Base-by-base conservation (phyloP, 805 yeast genomes). In the Zygotorulaspora danielsina region DNA sequence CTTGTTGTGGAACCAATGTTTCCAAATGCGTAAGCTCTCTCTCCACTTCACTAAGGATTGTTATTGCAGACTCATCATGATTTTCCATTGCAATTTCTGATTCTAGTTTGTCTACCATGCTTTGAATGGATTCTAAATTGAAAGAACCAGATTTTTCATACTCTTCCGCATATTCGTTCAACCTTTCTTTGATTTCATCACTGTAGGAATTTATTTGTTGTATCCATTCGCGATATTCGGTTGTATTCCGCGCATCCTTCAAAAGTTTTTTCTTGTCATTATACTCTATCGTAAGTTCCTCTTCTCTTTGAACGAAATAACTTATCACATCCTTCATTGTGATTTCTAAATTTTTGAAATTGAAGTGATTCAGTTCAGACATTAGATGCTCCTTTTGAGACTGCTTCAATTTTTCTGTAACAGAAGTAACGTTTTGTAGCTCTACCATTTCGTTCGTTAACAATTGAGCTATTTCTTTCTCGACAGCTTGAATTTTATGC, bases 21-120 rank as follows among this genome's bases (percentile, higher is more conserved):
- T 53, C 49, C 24, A 66, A 43, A 3, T 25, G 30, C 7, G 31
- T 44, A 7, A 66, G 35, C 18, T 53, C 53, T 2, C 29, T 39
- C 26, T 55, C 63, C 6, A 59, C 51, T 35, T 45, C 48, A 30
- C 61, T 62, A 33, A 69, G 46, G 16, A 61, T 58, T 2, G 57
- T 56, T 13, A 68, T 49, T 0, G 71, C 63, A 0, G 72, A 64
- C 28, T 57, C 63, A 38, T 69, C 69, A 30, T 65, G 60, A 34
- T 66, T 64, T 18, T 64, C 36, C 41, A 63, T 51, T 11, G 55
- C 50, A 24, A 69, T 46, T 36, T 73, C 81, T 13, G 76, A 74
- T 34, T 72, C 71, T 18, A 78, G 59, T 24, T 66, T 60, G 18
- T 63, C 64, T 20, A 78, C 69, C 33, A 63, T 65, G 9, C 63